Evolutionary conservation across 805 yeast species (phyloP).

Genomic region (Millerozyma acaciae): DNA sequence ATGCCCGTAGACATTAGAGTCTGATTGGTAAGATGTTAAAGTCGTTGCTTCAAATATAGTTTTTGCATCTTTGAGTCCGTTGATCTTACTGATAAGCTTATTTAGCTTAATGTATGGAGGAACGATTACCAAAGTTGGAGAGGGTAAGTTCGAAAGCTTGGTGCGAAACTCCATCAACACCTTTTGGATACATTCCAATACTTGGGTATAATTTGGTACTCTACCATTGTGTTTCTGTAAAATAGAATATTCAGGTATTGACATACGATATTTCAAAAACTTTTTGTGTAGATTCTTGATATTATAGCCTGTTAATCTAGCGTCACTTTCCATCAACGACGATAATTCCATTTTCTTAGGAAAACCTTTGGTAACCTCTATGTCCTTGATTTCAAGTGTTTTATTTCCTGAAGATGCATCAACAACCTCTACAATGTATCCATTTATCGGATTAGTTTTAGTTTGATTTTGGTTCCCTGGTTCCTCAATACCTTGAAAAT

Average conservation of each 20-base stretch:
- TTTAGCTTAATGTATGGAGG: conserved; percentile 11
- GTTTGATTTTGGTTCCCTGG: background rate
- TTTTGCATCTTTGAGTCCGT: background rate
- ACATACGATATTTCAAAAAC: conserved; percentile 9
- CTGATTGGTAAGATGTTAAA: too few species aligned
- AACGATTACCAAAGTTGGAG: conserved; percentile 13
- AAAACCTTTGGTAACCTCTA: conserved; percentile 6
- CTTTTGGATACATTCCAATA: too few species aligned
- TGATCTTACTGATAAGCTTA: conserved; percentile 3
- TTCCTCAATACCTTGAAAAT: background rate
- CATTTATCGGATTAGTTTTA: too few species aligned
- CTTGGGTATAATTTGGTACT: too few species aligned
- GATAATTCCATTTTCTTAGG: conserved; percentile 6
- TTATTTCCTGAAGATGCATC: conserved; percentile 2
- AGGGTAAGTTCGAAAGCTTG: too few species aligned
- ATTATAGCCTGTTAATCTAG: conserved; percentile 7
- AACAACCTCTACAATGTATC: background rate
- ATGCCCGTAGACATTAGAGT: too few species aligned
- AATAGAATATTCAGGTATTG: background rate
- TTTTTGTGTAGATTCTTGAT: conserved; percentile 13
- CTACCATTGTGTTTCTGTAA: background rate
- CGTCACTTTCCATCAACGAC: conserved; percentile 10
- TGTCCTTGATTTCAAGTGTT: conserved; percentile 3
- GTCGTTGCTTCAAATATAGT: background rate
- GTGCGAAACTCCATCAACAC: conserved; percentile 6